Evolutionary conservation across 139 green algal genomes (phyloP).

Genomic region (Picochlorum sp.): DNA sequence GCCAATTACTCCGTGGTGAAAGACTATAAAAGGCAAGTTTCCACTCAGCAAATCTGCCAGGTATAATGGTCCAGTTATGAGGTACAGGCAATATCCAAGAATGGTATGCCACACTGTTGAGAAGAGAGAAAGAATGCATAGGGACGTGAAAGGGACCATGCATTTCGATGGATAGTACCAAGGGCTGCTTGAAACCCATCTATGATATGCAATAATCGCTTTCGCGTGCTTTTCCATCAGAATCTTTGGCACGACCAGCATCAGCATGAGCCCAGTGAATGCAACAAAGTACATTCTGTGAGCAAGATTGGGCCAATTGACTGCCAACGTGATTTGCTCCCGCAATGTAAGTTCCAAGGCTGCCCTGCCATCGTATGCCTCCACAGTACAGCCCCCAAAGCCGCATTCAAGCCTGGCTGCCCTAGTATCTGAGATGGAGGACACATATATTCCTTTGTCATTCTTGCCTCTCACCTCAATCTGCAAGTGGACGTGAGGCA

Average conservation of each 20-base stretch:
- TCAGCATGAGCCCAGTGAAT: not conserved
- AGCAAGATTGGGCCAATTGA: conserved; percentile 29
- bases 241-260: not conserved
- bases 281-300: conserved; percentile 12
- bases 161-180: not conserved
- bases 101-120: not conserved
- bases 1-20: conserved; percentile 21
- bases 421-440: not conserved
- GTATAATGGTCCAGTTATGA: conserved; percentile 34
- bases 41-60: conserved; percentile 19
- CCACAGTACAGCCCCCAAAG: conserved; percentile 8
- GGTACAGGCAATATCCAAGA: conserved; percentile 16
- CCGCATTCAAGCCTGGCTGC: not conserved
- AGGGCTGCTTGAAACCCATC: not conserved
- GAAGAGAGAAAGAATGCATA: not conserved
- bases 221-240: not conserved
- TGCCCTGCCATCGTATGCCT: not conserved
- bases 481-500: no score
- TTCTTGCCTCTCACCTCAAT: no score
- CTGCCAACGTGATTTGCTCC: conserved; percentile 23
- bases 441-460: not conserved
- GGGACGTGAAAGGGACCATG: no score
- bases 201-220: not conserved
- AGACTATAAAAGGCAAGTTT: conserved; percentile 15
- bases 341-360: conserved; percentile 9